A percentile compares a stretch with the other conserved stretches of the same genome.
These are phyloP conservation scores for Scleroderma citrinum DNA, from an alignment of 768 basidiomycete species.

Conservation along the genomic window DNA sequence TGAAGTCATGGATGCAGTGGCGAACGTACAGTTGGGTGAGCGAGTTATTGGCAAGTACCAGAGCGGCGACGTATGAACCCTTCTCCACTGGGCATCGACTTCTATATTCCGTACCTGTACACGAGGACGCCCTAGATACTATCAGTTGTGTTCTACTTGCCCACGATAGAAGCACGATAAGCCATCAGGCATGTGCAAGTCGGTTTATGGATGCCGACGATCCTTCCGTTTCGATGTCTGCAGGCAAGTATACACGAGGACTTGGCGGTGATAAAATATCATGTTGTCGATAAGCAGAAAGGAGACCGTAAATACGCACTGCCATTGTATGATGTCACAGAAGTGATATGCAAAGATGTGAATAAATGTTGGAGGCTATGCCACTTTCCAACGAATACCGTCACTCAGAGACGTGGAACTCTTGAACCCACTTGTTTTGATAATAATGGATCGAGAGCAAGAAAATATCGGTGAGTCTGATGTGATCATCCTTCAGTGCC, in stretches of 20 bases:
- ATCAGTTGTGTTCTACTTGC: neutral
- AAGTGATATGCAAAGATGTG: too few species aligned
- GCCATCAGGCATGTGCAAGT: neutral
- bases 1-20: neutral
- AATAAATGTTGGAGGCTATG: too few species aligned
- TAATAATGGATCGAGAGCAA: conserved; percentile 24
- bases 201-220: neutral
- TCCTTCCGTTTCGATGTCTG: neutral
- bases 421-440: conserved; percentile 22
- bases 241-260: too few species aligned
- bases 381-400: too few species aligned
- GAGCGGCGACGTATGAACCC: neutral
- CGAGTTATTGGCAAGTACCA: neutral
- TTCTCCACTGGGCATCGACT: too few species aligned
- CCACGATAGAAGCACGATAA: neutral
- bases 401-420: conserved; percentile 22
- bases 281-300: too few species aligned
- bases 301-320: too few species aligned
- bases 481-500: conserved; percentile 14
- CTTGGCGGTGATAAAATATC: too few species aligned
- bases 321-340: too few species aligned
- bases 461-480: conserved; percentile 12
- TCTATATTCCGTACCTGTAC: neutral
- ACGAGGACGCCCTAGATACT: neutral
- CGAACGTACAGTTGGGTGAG: neutral